A percentile compares a stretch with the other conserved stretches of the same genome.
Evolutionary conservation across 257 asterid species (phyloP).

Genomic region (Osmanthus fragrans): DNA sequence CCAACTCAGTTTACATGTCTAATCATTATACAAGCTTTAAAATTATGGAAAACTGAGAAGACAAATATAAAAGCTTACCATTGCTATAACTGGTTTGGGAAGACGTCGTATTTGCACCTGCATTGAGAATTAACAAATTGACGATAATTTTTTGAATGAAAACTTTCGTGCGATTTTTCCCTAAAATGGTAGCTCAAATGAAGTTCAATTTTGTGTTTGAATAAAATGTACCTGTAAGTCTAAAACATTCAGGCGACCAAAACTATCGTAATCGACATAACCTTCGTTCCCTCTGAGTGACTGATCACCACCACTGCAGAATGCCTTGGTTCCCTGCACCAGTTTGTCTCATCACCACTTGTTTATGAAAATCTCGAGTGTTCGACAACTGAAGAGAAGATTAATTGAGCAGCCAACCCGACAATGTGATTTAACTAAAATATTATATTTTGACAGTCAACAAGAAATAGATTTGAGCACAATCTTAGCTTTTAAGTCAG

Average conservation of each 20-base stretch:
- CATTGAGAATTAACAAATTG: conserved; percentile 1
- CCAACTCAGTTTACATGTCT: neutral
- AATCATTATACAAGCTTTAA: neutral
- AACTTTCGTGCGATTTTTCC: neutral
- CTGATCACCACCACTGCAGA: conserved; percentile 98
- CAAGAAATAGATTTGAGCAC: neutral
- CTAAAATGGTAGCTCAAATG: neutral
- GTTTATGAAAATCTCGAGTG: neutral
- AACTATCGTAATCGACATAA: conserved; percentile 71
- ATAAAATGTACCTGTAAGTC: conserved; percentile 68
- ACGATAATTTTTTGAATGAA: neutral
- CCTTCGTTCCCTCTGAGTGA: conserved; percentile 83
- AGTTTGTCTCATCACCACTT: neutral
- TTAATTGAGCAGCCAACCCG: neutral
- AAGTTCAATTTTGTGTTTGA: neutral
- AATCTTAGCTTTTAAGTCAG: neutral
- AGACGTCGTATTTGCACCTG: conserved; percentile 96
- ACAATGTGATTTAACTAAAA: neutral
- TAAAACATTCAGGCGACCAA: conserved; percentile 89
- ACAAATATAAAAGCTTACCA: conserved; percentile 45
- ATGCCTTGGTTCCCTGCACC: conserved; percentile 75
- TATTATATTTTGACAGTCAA: neutral
- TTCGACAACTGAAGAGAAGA: neutral
- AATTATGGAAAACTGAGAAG: neutral
- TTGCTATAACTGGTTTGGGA: conserved; percentile 96